These are phyloP conservation scores for Xylaria flabelliformis DNA, from an alignment of 495 filamentous ascomycete species.

Conservation along the genomic window DNA sequence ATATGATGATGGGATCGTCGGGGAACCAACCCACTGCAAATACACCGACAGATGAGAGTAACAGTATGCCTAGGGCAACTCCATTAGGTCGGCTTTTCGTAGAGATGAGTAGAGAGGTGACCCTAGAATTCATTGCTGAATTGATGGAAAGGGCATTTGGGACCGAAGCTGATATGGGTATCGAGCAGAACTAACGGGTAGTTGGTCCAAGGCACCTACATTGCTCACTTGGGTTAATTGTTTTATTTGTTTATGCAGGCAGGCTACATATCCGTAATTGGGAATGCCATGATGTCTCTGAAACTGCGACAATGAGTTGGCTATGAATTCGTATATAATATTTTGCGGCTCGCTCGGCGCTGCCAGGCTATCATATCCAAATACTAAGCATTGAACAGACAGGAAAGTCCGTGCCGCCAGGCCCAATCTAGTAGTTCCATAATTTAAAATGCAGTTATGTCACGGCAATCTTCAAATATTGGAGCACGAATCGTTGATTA, in stretches of 20 bases:
- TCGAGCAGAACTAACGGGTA: not conserved
- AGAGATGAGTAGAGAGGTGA: too few species aligned
- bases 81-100: too few species aligned
- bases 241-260: not conserved
- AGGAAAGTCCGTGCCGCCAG: too few species aligned
- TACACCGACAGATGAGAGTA: not conserved
- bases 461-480: too few species aligned
- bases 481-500: not conserved
- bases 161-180: too few species aligned
- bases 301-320: not conserved
- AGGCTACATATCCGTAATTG: not conserved
- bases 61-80: not conserved
- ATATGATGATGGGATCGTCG: too few species aligned
- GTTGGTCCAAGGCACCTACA: not conserved
- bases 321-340: not conserved
- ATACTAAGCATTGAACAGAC: too few species aligned
- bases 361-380: not conserved
- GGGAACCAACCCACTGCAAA: not conserved
- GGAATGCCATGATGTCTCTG: not conserved
- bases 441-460: too few species aligned
- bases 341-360: not conserved
- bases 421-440: not conserved
- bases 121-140: not conserved
- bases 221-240: not conserved
- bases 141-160: not conserved